Percentiles rank a stretch among this genome's conserved stretches.
phyloP scores from a whole-genome alignment of 768 basidiomycete genomes.

The Hysterangium stoloniferum region DNA sequence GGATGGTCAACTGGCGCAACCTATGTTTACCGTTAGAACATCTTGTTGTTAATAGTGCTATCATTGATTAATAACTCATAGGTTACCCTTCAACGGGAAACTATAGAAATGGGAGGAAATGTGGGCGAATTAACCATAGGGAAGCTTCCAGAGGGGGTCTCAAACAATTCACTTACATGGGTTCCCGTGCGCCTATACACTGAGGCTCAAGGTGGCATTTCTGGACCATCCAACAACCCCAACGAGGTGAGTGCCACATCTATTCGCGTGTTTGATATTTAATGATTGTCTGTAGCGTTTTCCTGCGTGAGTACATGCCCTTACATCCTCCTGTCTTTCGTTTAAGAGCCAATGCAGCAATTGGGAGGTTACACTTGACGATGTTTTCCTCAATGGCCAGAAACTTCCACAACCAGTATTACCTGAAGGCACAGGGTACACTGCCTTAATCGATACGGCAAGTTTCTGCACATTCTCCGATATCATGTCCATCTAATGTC shows the following conservation, averaged over 20 bases:
- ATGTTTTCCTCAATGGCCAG: slow-evolving; percentile 61
- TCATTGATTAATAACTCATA: slow-evolving; percentile 25
- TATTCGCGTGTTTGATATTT: neutral
- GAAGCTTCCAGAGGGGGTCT: slow-evolving; percentile 45
- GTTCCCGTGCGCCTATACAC: slow-evolving; percentile 52
- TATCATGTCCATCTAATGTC: too few species aligned
- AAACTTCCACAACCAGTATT: slow-evolving; percentile 37
- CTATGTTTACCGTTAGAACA: slow-evolving; percentile 2
- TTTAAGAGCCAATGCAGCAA: slow-evolving; percentile 40
- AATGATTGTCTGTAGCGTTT: neutral
- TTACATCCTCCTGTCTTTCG: slow-evolving; percentile 10
- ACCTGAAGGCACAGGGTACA: slow-evolving; percentile 34
- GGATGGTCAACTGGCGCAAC: neutral
- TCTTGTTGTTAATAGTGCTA: slow-evolving; percentile 14
- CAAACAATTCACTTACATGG: slow-evolving; percentile 51
- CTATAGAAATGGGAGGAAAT: slow-evolving; percentile 59
- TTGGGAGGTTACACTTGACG: slow-evolving; percentile 69
- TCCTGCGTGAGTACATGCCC: neutral
- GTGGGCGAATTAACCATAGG: slow-evolving; percentile 60
- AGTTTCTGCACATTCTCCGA: neutral
- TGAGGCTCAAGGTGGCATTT: slow-evolving; percentile 42
- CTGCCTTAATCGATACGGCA: slow-evolving; percentile 63
- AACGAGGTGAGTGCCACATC: neutral
- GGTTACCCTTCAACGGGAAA: slow-evolving; percentile 61
- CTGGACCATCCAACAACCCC: slow-evolving; percentile 36